Percentiles rank a stretch among this genome's conserved stretches.
Evolutionary conservation across 2,329 filamentous ascomycete genomes (phyloP).

Genomic region (Pseudocercospora musae): DNA sequence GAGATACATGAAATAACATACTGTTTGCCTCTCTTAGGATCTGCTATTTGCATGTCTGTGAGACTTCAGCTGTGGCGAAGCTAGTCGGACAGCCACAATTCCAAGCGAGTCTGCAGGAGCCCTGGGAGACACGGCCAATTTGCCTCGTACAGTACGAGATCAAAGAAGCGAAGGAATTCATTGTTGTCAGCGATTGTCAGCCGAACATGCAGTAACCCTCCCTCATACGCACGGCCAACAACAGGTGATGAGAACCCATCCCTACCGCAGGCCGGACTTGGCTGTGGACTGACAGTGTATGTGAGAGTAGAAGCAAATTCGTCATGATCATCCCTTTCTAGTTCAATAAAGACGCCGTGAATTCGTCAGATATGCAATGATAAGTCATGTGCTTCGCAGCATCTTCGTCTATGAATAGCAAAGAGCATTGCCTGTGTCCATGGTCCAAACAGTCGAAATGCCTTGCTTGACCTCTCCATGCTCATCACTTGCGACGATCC

Average conservation of each 20-base stretch:
- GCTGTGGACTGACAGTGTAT: background rate
- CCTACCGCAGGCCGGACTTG: background rate
- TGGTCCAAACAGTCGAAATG: slow-evolving; percentile 81
- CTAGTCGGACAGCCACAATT: background rate
- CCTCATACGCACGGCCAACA: background rate
- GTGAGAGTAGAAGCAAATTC: background rate
- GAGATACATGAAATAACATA: background rate
- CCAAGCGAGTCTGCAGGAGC: background rate
- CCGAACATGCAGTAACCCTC: background rate
- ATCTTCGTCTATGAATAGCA: slow-evolving; percentile 37
- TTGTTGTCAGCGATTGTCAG: background rate
- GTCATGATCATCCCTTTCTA: background rate
- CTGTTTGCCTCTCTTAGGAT: background rate
- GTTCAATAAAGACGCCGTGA: background rate
- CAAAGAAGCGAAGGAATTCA: background rate
- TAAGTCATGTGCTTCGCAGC: slow-evolving; percentile 13
- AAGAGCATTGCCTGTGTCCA: slow-evolving; percentile 64
- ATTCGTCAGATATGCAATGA: background rate
- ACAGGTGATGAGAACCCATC: background rate
- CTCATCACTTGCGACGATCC: slow-evolving; percentile 5
- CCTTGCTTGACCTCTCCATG: slow-evolving; percentile 50
- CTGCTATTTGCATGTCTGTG: background rate
- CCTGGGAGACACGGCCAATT: background rate
- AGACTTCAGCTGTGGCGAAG: background rate
- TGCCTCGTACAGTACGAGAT: background rate